Conservation (phyloP, 345 rosid genomes). For the Eucalyptus polybractea region DNA sequence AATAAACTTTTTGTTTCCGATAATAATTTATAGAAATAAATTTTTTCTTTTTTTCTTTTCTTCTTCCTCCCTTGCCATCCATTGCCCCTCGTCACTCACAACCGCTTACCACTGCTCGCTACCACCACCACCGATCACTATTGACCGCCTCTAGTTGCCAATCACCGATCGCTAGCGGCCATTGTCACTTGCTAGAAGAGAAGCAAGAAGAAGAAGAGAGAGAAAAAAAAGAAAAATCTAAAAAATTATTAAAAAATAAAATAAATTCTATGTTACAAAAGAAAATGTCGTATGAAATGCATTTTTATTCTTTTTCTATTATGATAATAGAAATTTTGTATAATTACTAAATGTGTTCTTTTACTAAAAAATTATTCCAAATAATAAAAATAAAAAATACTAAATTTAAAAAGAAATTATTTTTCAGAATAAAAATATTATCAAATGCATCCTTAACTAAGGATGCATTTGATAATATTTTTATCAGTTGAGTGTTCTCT, state of each 20-base stretch:
- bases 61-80: too few relatives aligned
- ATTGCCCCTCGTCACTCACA: rapidly evolving
- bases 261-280: too few relatives aligned
- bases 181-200: rapidly evolving
- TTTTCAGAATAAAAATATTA: rapidly evolving
- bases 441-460: rapidly evolving
- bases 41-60: rapidly evolving
- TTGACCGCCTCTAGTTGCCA: rapidly evolving
- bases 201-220: too few relatives aligned
- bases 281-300: too few relatives aligned
- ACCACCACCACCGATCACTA: rapidly evolving
- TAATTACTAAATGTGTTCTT: rapidly evolving
- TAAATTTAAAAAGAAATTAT: too few relatives aligned
- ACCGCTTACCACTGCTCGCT: rapidly evolving
- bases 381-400: too few relatives aligned
- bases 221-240: too few relatives aligned
- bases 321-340: rapidly evolving
- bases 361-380: rapidly evolving
- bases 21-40: too few relatives aligned
- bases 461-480: too few relatives aligned
- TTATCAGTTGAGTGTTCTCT: too few relatives aligned
- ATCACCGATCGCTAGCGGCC: rapidly evolving
- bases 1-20: rapidly evolving
- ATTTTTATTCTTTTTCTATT: too few relatives aligned
- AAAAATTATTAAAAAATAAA: too few relatives aligned